Conservation (phyloP, 2,329 filamentous ascomycete genomes). For the Trichoderma hamatum region DNA sequence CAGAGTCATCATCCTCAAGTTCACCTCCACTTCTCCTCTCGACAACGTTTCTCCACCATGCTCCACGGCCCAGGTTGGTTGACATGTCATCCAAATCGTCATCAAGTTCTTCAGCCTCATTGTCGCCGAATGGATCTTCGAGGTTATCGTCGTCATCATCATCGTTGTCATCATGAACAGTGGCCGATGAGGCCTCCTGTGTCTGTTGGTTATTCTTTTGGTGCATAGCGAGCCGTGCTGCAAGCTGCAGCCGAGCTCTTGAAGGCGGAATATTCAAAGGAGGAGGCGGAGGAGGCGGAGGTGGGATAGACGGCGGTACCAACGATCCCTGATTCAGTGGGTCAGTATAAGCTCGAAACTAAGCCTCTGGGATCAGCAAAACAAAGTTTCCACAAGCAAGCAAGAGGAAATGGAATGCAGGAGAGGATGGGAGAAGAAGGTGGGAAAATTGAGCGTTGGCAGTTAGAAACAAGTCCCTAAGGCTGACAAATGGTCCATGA, state of each 20-base stretch:
- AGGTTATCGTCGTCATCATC: constrained; percentile 49
- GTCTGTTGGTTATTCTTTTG: constrained; percentile 62
- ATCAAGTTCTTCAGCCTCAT: constrained; percentile 54
- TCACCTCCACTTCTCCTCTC: constrained; percentile 44
- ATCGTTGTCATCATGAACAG: constrained; percentile 43
- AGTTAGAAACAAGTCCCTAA: constrained; percentile 19
- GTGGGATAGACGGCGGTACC: constrained; percentile 60
- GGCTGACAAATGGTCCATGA: constrained; percentile 32
- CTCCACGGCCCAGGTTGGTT: constrained; percentile 40
- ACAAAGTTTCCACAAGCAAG: neutral
- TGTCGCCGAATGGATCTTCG: constrained; percentile 54
- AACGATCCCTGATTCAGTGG: constrained; percentile 55
- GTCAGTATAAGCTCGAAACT: constrained; percentile 65
- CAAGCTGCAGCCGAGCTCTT: constrained; percentile 84
- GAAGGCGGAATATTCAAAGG: constrained; percentile 86
- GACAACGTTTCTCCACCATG: constrained; percentile 55
- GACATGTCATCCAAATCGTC: constrained; percentile 57
- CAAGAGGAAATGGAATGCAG: neutral
- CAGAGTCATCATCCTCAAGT: constrained; percentile 50
- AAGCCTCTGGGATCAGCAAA: constrained; percentile 29
- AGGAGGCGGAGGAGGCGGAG: constrained; percentile 68
- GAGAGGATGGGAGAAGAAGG: constrained; percentile 23
- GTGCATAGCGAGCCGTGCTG: constrained; percentile 79
- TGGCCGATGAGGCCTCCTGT: constrained; percentile 50
- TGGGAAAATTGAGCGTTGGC: constrained; percentile 25